Evolutionary conservation across 768 basidiomycete species (phyloP).

Genomic region (Tulasnella sp.): DNA sequence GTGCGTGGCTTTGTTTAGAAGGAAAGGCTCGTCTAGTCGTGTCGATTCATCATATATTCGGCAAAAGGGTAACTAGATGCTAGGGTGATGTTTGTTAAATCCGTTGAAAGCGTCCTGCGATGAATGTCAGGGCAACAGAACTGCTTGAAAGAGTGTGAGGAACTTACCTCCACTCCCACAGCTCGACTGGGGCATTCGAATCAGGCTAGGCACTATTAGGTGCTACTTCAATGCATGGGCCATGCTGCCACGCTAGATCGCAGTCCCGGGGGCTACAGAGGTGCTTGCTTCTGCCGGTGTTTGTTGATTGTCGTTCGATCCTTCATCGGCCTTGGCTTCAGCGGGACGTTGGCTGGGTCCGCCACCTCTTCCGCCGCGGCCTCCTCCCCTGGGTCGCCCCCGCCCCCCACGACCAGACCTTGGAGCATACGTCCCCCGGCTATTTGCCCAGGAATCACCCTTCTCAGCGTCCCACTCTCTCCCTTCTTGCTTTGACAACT

Average conservation of each 20-base stretch:
- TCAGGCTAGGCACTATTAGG: not conserved
- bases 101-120: not conserved
- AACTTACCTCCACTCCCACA: not conserved
- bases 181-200: not conserved
- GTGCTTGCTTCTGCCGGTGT: not conserved
- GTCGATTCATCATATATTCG: not conserved
- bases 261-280: not conserved
- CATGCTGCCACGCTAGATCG: not conserved
- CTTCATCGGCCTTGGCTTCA: not conserved
- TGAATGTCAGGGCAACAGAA: not conserved
- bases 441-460: conserved; percentile 25
- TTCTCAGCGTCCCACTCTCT: conserved; percentile 88
- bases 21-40: not conserved
- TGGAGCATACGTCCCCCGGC: not conserved
- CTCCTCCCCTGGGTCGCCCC: not conserved
- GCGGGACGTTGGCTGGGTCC: not conserved
- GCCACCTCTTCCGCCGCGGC: not conserved
- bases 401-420: not conserved
- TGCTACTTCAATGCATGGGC: not conserved
- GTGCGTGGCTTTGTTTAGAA: not conserved
- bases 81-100: not conserved
- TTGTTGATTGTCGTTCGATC: not conserved
- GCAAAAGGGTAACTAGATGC: not conserved
- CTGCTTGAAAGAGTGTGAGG: not conserved
- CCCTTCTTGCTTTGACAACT: conserved; percentile 72